Evolutionary conservation across 345 rosid species (phyloP).

Genomic region (Murraya paniculata): DNA sequence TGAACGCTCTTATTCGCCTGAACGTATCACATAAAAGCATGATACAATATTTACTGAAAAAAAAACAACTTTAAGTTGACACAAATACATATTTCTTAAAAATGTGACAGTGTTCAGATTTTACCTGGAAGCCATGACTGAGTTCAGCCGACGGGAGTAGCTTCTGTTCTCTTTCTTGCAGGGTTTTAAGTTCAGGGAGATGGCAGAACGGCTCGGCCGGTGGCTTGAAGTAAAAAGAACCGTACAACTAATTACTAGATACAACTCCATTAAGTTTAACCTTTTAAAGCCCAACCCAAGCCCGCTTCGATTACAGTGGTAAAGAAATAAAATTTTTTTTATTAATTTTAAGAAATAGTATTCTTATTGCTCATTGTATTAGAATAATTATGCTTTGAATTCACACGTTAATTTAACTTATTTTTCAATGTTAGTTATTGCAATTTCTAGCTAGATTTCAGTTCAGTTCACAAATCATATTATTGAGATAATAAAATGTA

Average conservation of each 20-base stretch:
- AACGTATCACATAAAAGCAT: not conserved
- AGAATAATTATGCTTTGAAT: no score
- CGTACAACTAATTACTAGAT: not conserved
- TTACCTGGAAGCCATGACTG: constrained; percentile 5
- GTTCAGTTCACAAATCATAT: no score
- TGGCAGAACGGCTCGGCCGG: not conserved
- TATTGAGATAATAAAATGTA: no score
- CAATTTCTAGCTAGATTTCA: no score
- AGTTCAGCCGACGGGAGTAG: not conserved
- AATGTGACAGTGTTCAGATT: not conserved
- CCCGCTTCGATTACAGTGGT: not conserved
- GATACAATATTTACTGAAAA: not conserved
- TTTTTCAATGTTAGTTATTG: no score
- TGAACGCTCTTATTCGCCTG: constrained; percentile 82
- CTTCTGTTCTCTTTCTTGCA: not conserved
- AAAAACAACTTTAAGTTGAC: not conserved
- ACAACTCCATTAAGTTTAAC: no score
- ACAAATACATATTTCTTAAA: not conserved
- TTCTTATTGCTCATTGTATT: no score
- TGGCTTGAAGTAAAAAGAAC: no score
- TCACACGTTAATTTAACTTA: no score
- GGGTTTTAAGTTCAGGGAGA: not conserved
- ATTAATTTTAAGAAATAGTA: no score
- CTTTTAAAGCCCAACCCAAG: not conserved
- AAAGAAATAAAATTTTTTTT: no score